Base-by-base conservation (phyloP, 208 protist genomes). In the Phytomonas francai region DNA sequence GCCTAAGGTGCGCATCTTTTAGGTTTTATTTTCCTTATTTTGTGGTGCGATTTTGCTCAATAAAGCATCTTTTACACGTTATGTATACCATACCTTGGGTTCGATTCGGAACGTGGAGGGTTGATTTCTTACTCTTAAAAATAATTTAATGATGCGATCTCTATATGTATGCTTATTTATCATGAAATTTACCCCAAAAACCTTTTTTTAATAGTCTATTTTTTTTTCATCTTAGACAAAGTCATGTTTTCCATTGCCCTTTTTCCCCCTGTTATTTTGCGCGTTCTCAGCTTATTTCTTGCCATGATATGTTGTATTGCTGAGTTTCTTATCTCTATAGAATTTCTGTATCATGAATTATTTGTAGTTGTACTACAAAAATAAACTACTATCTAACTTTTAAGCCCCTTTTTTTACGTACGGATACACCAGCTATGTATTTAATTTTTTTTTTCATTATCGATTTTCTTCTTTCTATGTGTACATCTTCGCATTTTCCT, bases 361-460 rank as follows among this genome's bases (percentile, higher is more conserved):
- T n/a, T 49, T 36, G 0, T 63, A 57, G 32, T 11, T 63, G 1
- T 49, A 63, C 25, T 63, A 39, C 6, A 25, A 25, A 12, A 63
- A 63, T 29, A 65, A 12, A 54, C 25, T 74, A 69, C 65, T 65
- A 67, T 68, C 57, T 60, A 59, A 33, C 56, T 64, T 70, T 42
- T 70, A 30, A 56, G 6, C 63, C 73, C 72, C 58, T 69, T 67
- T 57, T 72, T 2, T 70, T 70, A n/a, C 60, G 19, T 36, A 66
- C 60, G 3, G 28, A 70, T 51, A 65, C 5, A 63, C 14, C 59
- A 34, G 29, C 33, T 39, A 30, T 57, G 66, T 5, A 67, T 32
- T 34, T 66, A 32, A 11, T 65, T 29, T n/a, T 16, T 64, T 5
- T 70, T 67, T 65, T 42, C 30, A 22, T 7, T 30, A 66, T 3